Conservation (phyloP, 2,329 filamentous ascomycete genomes). For the Myriangium duriaei region DNA sequence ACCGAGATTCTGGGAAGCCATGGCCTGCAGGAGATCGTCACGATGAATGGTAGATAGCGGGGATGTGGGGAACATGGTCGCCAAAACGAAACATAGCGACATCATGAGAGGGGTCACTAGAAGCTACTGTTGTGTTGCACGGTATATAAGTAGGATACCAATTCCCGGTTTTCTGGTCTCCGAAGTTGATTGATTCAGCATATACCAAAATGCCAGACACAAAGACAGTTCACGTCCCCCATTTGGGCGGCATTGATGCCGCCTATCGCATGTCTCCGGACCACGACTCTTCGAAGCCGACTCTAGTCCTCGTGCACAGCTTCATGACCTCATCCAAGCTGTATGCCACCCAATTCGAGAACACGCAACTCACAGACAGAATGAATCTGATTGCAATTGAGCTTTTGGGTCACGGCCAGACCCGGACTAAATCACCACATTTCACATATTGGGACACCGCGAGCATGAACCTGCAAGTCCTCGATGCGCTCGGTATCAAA, state of each 20-base stretch:
- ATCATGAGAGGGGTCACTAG: too few species aligned
- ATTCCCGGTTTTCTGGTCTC: too few species aligned
- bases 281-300: slow-evolving; percentile 33
- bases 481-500: slow-evolving; percentile 29
- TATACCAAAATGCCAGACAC: slow-evolving; percentile 12
- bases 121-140: too few species aligned
- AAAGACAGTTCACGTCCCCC: slow-evolving; percentile 33
- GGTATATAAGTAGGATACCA: too few species aligned
- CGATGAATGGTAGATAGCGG: too few species aligned
- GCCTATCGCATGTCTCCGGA: slow-evolving; percentile 32
- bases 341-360: slow-evolving; percentile 19
- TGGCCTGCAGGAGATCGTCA: too few species aligned
- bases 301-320: slow-evolving; percentile 38
- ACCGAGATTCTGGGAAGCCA: too few species aligned
- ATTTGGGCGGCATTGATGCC: slow-evolving; percentile 38
- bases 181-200: too few species aligned
- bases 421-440: slow-evolving; percentile 30
- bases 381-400: slow-evolving; percentile 44
- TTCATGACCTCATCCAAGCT: slow-evolving; percentile 39
- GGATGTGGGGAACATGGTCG: too few species aligned
- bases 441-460: slow-evolving; percentile 46
- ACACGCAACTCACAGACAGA: slow-evolving; percentile 19
- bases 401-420: slow-evolving; percentile 40
- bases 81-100: too few species aligned
- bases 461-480: slow-evolving; percentile 31